phyloP scores from a whole-genome alignment of 805 yeast genomes.

The Metschnikowia drakensbergensis region DNA sequence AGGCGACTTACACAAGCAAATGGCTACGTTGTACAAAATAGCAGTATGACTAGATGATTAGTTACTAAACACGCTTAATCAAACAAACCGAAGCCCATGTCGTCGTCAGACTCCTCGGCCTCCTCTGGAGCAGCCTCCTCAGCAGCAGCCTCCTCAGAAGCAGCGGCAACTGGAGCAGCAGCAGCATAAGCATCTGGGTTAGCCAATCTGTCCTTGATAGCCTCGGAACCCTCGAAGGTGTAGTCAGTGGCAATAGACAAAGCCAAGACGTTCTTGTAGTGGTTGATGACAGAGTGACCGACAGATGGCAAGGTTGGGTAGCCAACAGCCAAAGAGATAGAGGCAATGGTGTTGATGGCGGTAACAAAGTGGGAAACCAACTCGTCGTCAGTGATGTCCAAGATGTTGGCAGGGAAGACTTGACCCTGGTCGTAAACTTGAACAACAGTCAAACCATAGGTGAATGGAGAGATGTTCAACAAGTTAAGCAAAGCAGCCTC shows the following conservation, averaged over 20 bases:
- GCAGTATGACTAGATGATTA: not conserved
- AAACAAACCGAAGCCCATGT: conserved; percentile 99
- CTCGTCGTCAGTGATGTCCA: conserved; percentile 98
- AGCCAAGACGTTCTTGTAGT: conserved; percentile 98
- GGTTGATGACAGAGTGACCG: conserved; percentile 97
- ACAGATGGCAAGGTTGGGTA: conserved; percentile 99
- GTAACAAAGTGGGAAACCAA: conserved; percentile 86
- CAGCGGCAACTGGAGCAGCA: conserved; percentile 96
- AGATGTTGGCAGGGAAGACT: conserved; percentile 92
- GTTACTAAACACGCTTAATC: conserved; percentile 55
- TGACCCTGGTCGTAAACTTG: conserved; percentile 99
- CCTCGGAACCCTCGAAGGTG: conserved; percentile 99
- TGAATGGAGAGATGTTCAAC: conserved; percentile 99
- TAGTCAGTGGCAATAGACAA: conserved; percentile 97
- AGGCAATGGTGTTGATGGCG: conserved; percentile 91
- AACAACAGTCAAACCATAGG: conserved; percentile 95
- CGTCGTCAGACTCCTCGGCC: conserved; percentile 65
- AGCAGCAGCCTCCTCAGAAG: conserved; percentile 57
- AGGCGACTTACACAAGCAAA: no score
- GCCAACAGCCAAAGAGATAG: conserved; percentile 94
- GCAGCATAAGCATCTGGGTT: conserved; percentile 99
- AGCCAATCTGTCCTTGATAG: conserved; percentile 98
- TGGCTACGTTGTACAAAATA: no score
- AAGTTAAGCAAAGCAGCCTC: conserved; percentile 98
- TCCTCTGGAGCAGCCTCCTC: conserved; percentile 72